phyloP scores from a whole-genome alignment of 257 asterid genomes.

The Lycium barbarum region DNA sequence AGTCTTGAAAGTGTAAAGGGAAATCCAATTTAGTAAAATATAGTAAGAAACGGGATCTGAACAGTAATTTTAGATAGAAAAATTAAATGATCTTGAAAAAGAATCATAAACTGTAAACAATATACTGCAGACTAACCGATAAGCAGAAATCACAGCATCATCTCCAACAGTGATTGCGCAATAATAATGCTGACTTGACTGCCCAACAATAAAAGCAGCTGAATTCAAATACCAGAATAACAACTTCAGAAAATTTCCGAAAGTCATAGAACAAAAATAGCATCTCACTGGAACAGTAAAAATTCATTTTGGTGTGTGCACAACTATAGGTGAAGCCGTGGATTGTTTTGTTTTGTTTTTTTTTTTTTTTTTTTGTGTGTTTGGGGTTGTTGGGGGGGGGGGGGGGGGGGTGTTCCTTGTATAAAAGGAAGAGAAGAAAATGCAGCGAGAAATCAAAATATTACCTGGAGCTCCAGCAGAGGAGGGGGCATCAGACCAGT shows the following conservation, averaged over 20 bases:
- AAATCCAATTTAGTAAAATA: conserved; percentile 32
- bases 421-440: conserved; percentile 23
- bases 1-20: conserved; percentile 61
- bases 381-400: no score
- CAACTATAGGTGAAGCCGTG: not conserved
- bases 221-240: conserved; percentile 81
- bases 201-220: conserved; percentile 95
- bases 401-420: not conserved
- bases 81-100: conserved; percentile 1
- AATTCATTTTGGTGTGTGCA: not conserved
- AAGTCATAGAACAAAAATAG: conserved; percentile 37
- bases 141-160: conserved; percentile 92
- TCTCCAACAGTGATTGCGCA: conserved; percentile 88
- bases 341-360: no score
- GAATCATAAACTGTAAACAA: conserved; percentile 28
- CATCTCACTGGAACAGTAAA: not conserved
- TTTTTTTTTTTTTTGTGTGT: no score
- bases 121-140: conserved; percentile 62
- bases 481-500: conserved; percentile 99
- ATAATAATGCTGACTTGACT: conserved; percentile 90
- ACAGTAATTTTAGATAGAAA: not conserved
- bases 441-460: conserved; percentile 24
- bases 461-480: conserved; percentile 88
- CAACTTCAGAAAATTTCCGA: conserved; percentile 61
- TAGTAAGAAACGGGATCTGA: conserved; percentile 3